Percentiles rank a stretch among this genome's conserved stretches.
These are phyloP conservation scores for Globisporangium recalcitrans DNA, from an alignment of 352 stramenopile genomes.

Conservation along the genomic window DNA sequence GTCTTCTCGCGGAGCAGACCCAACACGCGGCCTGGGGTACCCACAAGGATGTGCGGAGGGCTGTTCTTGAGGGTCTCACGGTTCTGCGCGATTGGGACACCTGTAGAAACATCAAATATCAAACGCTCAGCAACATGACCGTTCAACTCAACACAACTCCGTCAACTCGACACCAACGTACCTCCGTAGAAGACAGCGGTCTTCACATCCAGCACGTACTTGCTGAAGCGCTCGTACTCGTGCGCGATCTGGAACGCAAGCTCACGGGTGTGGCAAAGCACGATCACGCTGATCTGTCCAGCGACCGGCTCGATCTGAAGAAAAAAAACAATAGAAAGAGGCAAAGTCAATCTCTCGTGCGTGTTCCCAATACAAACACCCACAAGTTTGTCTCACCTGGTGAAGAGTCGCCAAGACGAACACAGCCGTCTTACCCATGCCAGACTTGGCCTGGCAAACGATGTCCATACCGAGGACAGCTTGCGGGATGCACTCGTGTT, in stretches of 20 bases:
- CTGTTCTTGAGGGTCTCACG: slow-evolving; percentile 96
- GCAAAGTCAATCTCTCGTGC: background rate
- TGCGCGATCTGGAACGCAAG: slow-evolving; percentile 99
- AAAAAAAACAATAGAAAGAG: background rate
- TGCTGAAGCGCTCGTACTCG: slow-evolving; percentile 99
- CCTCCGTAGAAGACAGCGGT: slow-evolving; percentile 95
- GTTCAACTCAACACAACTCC: background rate
- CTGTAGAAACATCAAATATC: background rate
- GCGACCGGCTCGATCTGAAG: slow-evolving; percentile 85
- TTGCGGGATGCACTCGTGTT: slow-evolving; percentile 99
- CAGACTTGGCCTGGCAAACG: slow-evolving; percentile 99
- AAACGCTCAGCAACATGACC: background rate
- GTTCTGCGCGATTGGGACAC: slow-evolving; percentile 93
- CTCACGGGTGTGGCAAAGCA: slow-evolving; percentile 99
- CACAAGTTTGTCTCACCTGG: slow-evolving; percentile 69
- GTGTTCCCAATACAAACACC: background rate
- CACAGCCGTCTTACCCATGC: slow-evolving; percentile 99
- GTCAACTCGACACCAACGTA: background rate
- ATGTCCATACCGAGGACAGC: slow-evolving; percentile 99
- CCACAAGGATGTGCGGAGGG: slow-evolving; percentile 95
- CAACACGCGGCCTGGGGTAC: slow-evolving; percentile 95
- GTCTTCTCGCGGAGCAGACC: slow-evolving; percentile 91
- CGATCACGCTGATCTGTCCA: slow-evolving; percentile 94
- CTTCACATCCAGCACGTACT: slow-evolving; percentile 97
- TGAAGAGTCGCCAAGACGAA: slow-evolving; percentile 99